Conservation (phyloP, 805 yeast species). For the Yamadazyma nakazawae region DNA sequence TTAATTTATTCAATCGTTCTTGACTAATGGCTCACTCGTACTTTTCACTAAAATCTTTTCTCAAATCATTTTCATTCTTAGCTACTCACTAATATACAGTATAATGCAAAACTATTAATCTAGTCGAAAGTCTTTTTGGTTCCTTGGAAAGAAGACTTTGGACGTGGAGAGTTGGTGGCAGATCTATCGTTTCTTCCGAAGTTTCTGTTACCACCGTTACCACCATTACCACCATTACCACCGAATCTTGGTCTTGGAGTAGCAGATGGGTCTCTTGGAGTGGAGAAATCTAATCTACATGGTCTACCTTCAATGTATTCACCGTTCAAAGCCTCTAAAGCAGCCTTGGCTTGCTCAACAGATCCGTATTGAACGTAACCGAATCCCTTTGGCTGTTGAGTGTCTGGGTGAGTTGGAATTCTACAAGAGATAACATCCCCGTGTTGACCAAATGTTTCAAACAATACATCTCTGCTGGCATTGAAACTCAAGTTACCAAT, state of each 20-base stretch:
- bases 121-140: slow-evolving; percentile 79
- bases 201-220: slow-evolving; percentile 19
- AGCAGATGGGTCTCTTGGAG: slow-evolving; percentile 66
- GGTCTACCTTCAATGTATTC: slow-evolving; percentile 87
- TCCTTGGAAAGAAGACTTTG: slow-evolving; percentile 72
- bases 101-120: slow-evolving; percentile 8
- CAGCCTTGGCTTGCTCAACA: slow-evolving; percentile 86
- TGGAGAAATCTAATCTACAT: slow-evolving; percentile 89
- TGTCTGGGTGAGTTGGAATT: slow-evolving; percentile 97
- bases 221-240: slow-evolving; percentile 26
- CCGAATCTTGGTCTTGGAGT: slow-evolving; percentile 34
- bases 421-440: slow-evolving; percentile 88
- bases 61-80: neutral
- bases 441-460: slow-evolving; percentile 66
- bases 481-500: slow-evolving; percentile 94
- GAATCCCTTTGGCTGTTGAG: slow-evolving; percentile 98
- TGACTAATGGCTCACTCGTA: no score
- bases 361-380: slow-evolving; percentile 92
- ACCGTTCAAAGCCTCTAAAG: slow-evolving; percentile 84
- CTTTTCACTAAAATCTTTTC: neutral
- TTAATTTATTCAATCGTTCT: no score
- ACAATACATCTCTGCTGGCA: slow-evolving; percentile 76
- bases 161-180: slow-evolving; percentile 54
- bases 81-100: slow-evolving; percentile 9
- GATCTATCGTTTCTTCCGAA: slow-evolving; percentile 47